Evolutionary conservation across 805 yeast species (phyloP), one percentile per base, ranked within the genome.

Genomic region (Lipomyces sp.): DNA sequence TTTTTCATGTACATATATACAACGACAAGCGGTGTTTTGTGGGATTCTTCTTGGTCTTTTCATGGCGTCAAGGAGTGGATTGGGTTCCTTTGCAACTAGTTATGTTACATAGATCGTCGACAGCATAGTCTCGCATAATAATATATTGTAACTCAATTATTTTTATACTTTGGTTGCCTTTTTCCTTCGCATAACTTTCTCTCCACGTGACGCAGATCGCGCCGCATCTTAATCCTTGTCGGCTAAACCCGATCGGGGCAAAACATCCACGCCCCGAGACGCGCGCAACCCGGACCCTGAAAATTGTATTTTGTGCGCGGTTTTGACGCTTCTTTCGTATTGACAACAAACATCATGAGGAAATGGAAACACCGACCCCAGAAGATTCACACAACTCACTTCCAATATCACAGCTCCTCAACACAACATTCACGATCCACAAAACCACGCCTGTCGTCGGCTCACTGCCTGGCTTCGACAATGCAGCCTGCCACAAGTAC

Each of bases 371-470:
- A 42, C 24, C 48, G 7, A 5, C n/a, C 8, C 18, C 35, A 2
- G n/a, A 39, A 15, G 29, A 33, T 18, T 24, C 11, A 6, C 18
- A 24, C 24, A 24, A 55, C 10, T 55, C 29, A 15, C n/a, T n/a
- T n/a, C 34, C 42, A 8, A 32, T 55, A 13, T 18, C 58, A 18
- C n/a, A 39, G 58, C 42, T 57, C 7, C 61, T 62, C 10, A 53
- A 55, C 35, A 8, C 62, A 2, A 57, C 65, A 15, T 48, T 62
- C 34, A 56, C 65, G 4, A 54, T 53, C 30, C 57, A 57, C 30
- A 54, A 45, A 15, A 62, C 57, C 35, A 48, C 65, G 29, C 59
- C 62, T 10, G 29, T 63, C 6, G 45, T 58, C 15, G 62, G 65
- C 3, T n/a, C 34, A n/a, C 45, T 33, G 1, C 58, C 34, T 11